Evolutionary conservation across 441 rosid genomes (phyloP), one percentile per base, ranked within the genome.

Genomic region (Populus hybrid): DNA sequence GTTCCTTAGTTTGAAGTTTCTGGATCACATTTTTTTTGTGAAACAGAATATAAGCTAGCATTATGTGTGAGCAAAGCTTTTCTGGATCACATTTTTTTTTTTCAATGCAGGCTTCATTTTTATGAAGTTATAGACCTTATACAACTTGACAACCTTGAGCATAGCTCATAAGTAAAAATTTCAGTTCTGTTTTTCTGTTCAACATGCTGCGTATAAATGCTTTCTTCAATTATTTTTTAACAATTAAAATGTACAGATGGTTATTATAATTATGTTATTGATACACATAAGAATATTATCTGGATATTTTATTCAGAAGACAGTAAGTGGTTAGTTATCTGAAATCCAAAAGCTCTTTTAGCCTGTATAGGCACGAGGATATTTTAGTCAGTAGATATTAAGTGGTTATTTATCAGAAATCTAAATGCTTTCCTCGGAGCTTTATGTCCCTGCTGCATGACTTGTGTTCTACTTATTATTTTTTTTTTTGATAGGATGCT

Each of bases 401-500:
- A 19, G 28, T 77, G 67, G 64, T 61, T 59, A 57, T 71, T 63
- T 35, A 12, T 40, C 38, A 4, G 7, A 16, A 19, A 50, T 32
- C 8, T 50, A 21, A 46, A 46, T 30, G 72, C 38, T 59, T 21
- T 18, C 38, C 7, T 66, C 5, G 9, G 71, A 66, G 69, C 67
- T 66, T 30, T 53, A 70, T 57, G 16, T 24, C 70, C 18, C 21
- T 53, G 59, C 71, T n/a, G 21, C 35, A 68, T 72, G 53, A 77
- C 66, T 53, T 67, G 14, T 72, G 68, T 26, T 28, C 61, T 65
- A 38, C 67, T 65, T 66, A 26, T 26, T 26, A 26, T 26, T 26
- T 21, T 68, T 11, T 65, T 70, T 77, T 77, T 80, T 73, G 70
- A 75, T 79, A 95, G 99, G 77, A 95, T 92, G 99, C 78, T 95